Conservation (phyloP, 306 rosid species). For the Acacia confusa region DNA sequence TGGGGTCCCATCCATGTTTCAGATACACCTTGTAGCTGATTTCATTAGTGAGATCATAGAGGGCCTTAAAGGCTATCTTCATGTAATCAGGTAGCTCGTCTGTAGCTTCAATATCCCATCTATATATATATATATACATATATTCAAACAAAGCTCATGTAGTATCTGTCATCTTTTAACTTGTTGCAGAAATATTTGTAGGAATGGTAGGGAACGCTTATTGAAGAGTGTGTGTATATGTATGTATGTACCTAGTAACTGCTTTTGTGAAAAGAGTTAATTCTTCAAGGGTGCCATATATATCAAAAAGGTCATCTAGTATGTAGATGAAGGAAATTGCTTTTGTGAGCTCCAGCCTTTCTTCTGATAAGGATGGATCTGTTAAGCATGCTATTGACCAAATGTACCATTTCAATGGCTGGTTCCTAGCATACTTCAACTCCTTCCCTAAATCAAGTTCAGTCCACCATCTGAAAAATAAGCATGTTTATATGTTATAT, state of each 20-base stretch:
- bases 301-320: conserved; percentile 68
- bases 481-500: not conserved
- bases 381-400: conserved; percentile 56
- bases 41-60: conserved; percentile 53
- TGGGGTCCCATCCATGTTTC: conserved; percentile 57
- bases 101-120: conserved; percentile 54
- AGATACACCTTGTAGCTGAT: conserved; percentile 45
- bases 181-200: not conserved
- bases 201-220: not conserved
- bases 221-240: too few species aligned
- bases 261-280: conserved; percentile 60
- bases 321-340: conserved; percentile 62
- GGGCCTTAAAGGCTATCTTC: conserved; percentile 55
- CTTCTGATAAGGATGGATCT: conserved; percentile 49
- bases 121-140: not conserved
- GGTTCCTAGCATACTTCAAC: conserved; percentile 54
- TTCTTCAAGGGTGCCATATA: conserved; percentile 59
- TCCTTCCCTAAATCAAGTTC: conserved; percentile 53
- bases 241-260: conserved; percentile 42
- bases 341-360: conserved; percentile 72
- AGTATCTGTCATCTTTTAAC: not conserved
- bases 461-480: conserved; percentile 58
- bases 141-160: not conserved
- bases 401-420: conserved; percentile 74
- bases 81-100: conserved; percentile 54